Evolutionary conservation across 2,329 filamentous ascomycete genomes (phyloP).

Genomic region (Penicillium sp.): DNA sequence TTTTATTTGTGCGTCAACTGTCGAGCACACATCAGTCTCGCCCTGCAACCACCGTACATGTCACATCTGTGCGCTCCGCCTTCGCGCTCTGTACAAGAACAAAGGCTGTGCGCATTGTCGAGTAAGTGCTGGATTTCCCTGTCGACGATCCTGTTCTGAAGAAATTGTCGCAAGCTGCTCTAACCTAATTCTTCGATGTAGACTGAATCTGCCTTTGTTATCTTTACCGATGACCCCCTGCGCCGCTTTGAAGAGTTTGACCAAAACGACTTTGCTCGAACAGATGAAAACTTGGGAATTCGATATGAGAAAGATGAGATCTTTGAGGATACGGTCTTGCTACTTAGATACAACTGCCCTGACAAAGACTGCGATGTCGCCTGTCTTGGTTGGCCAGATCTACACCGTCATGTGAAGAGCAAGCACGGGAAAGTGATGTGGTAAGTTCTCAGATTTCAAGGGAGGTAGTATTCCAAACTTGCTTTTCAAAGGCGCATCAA

Average conservation of each 20-base stretch:
- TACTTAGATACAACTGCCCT: slow-evolving; percentile 92
- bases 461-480: too few relatives aligned
- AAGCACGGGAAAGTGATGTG: slow-evolving; percentile 83
- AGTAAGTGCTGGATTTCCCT: slow-evolving; percentile 47
- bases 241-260: slow-evolving; percentile 84
- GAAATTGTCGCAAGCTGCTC: background rate
- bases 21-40: slow-evolving; percentile 79
- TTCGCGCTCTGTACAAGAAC: slow-evolving; percentile 91
- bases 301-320: slow-evolving; percentile 85
- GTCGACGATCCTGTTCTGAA: background rate
- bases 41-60: slow-evolving; percentile 96
- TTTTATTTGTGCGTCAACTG: slow-evolving; percentile 92
- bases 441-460: slow-evolving; percentile 26
- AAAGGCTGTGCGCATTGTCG: slow-evolving; percentile 96
- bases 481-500: too few relatives aligned
- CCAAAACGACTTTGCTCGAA: slow-evolving; percentile 64
- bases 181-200: slow-evolving; percentile 16
- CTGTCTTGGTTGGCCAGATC: slow-evolving; percentile 71
- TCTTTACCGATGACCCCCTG: slow-evolving; percentile 79
- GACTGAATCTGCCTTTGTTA: slow-evolving; percentile 59
- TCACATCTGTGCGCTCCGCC: slow-evolving; percentile 86
- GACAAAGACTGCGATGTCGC: slow-evolving; percentile 78
- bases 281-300: slow-evolving; percentile 83
- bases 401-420: slow-evolving; percentile 74
- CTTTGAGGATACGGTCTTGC: slow-evolving; percentile 78